These are phyloP conservation scores for Tuber indicum DNA, from an alignment of 495 filamentous ascomycete genomes.

Conservation along the genomic window DNA sequence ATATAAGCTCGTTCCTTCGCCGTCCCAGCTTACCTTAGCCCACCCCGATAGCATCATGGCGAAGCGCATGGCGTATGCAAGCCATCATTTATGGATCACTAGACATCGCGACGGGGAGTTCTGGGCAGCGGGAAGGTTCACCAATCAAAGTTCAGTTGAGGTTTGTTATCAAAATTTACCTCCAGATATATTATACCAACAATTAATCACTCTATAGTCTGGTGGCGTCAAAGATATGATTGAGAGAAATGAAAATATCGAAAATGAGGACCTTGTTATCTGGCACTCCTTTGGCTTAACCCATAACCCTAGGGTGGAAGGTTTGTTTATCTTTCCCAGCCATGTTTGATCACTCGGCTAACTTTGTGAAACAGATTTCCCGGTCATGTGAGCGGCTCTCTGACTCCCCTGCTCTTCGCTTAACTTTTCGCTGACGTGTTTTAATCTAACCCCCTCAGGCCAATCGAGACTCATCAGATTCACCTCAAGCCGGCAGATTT, in stretches of 20 bases:
- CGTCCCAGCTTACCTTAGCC: conserved; percentile 43
- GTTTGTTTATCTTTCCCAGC: conserved; percentile 17
- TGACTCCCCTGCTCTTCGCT: conserved; percentile 15
- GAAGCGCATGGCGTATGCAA: conserved; percentile 43
- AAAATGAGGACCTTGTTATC: conserved; percentile 52
- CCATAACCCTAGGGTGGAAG: conserved; percentile 55
- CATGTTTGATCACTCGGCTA: conserved; percentile 19
- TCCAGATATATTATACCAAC: conserved; percentile 6
- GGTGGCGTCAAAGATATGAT: conserved; percentile 47
- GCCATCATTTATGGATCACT: conserved; percentile 45
- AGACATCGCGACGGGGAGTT: conserved; percentile 44
- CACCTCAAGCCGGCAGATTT: conserved; percentile 52
- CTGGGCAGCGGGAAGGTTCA: conserved; percentile 45
- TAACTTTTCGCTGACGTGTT: conserved; percentile 5
- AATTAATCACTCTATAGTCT: conserved; percentile 19
- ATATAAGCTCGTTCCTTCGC: conserved; percentile 42
- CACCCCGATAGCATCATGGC: conserved; percentile 43
- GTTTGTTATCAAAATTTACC: conserved; percentile 11
- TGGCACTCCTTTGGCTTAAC: conserved; percentile 59
- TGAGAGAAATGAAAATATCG: conserved; percentile 44
- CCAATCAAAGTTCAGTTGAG: conserved; percentile 46
- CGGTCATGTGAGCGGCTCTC: conserved; percentile 47
- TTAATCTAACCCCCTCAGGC: conserved; percentile 38
- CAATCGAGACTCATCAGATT: conserved; percentile 55
- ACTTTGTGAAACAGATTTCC: conserved; percentile 47